These are phyloP conservation scores for Chlorociboria aeruginascens DNA, from an alignment of 495 filamentous ascomycete species.

Conservation along the genomic window DNA sequence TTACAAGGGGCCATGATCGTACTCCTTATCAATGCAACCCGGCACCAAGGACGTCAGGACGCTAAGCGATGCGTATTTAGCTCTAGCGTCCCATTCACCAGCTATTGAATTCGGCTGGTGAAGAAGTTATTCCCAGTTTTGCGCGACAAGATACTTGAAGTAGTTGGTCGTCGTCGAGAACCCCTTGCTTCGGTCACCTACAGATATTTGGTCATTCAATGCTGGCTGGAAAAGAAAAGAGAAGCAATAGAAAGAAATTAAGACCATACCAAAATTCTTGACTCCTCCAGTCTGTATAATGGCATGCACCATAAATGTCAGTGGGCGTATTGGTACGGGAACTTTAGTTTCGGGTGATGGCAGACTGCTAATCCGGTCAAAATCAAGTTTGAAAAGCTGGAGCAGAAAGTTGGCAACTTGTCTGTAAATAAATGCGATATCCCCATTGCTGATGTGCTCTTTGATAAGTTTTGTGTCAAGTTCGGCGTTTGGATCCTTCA, in stretches of 20 bases:
- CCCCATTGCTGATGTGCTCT: slow-evolving; percentile 22
- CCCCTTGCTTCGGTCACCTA: slow-evolving; percentile 22
- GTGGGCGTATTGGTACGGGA: slow-evolving; percentile 10
- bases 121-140: slow-evolving; percentile 25
- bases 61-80: slow-evolving; percentile 13
- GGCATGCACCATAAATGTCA: slow-evolving; percentile 24
- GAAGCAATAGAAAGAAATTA: too few species aligned
- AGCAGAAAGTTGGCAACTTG: slow-evolving; percentile 26
- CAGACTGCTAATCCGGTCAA: slow-evolving; percentile 21
- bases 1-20: slow-evolving; percentile 19
- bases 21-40: not conserved
- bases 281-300: slow-evolving; percentile 25
- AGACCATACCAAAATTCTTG: slow-evolving; percentile 22
- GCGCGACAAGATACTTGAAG: slow-evolving; percentile 21
- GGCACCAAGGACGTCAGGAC: not conserved
- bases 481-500: slow-evolving; percentile 5
- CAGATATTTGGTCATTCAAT: slow-evolving; percentile 1
- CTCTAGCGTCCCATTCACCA: slow-evolving; percentile 12
- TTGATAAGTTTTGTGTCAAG: slow-evolving; percentile 13
- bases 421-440: slow-evolving; percentile 22
- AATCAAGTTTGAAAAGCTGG: slow-evolving; percentile 26
- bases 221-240: not conserved
- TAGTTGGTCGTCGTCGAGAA: slow-evolving; percentile 22
- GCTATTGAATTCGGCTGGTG: slow-evolving; percentile 23
- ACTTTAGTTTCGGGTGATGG: slow-evolving; percentile 3